Evolutionary conservation across 139 green algal species (phyloP), one percentile per base, ranked within the genome.

Genomic region (Coelastrella sp.): DNA sequence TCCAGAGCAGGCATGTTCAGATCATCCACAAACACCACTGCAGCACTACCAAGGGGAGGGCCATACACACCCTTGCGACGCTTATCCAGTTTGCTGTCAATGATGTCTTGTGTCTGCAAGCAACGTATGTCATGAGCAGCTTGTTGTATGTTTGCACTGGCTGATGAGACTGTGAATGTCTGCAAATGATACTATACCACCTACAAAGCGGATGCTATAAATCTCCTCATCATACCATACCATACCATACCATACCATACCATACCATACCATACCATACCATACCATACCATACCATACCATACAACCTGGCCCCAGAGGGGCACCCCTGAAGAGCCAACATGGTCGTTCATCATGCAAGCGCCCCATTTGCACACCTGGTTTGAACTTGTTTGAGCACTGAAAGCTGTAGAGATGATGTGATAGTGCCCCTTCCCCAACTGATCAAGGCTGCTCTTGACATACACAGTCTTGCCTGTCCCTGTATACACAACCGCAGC

Each of bases 311-410:
- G n/a, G n/a, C n/a, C n/a, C n/a, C n/a, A n/a, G n/a, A n/a, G n/a
- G n/a, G n/a, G n/a, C n/a, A n/a, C n/a, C n/a, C n/a, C n/a, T n/a
- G n/a, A n/a, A n/a, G n/a, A n/a, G n/a, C n/a, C n/a, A n/a, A n/a
- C n/a, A n/a, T n/a, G n/a, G n/a, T n/a, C n/a, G n/a, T n/a, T 49
- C 35, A 49, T 49, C 35, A 49, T 49, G 35, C 35, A 49, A 49
- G 35, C 35, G 35, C 68, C 10, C 5, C 17, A 25, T 14, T 66
- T 15, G 49, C 49, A 61, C 25, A 76, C 85, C 73, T 90, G 85
- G 74, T 98, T 98, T 73, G 94, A 94, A 83, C 91, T 95, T 12
- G 95, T 98, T 80, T 97, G 95, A 66, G 96, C 96, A 75, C 84
- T 94, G 91, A 98, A 97, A 49, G 91, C 94, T 78, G 95, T 93